phyloP scores from a whole-genome alignment of 23 red algal genomes.

The Rhodosorus marinus region DNA sequence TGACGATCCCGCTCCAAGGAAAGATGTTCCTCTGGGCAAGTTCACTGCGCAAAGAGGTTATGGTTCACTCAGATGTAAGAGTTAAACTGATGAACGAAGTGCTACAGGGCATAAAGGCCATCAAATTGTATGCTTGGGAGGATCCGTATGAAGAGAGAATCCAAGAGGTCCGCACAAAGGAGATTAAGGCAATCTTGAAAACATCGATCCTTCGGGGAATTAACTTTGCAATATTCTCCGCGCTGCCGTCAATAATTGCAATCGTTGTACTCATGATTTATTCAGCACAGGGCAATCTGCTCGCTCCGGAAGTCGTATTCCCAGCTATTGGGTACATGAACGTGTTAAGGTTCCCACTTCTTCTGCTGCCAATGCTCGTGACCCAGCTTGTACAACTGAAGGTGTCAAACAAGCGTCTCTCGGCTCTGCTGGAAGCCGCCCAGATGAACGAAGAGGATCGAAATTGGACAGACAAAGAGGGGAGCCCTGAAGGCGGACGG shows the following conservation, averaged over 20 bases:
- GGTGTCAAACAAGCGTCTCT: no score
- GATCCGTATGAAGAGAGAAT: conserved; percentile 39
- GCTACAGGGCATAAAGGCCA: conserved; percentile 50
- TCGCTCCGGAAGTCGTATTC: conserved; percentile 39
- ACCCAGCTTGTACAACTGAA: no score
- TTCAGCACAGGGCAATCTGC: background rate
- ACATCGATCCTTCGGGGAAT: conserved; percentile 6
- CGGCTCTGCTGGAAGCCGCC: no score
- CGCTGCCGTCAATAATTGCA: conserved; percentile 24
- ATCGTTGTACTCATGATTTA: conserved; percentile 31
- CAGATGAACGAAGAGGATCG: conserved; percentile 9
- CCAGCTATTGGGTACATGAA: conserved; percentile 52
- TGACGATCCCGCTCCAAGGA: conserved; percentile 29
- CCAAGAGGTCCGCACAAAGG: conserved; percentile 9
- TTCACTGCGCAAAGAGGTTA: conserved; percentile 20
- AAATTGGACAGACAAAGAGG: no score
- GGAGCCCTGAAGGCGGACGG: no score
- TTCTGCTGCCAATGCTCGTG: conserved; percentile 38
- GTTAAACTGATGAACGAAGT: conserved; percentile 50
- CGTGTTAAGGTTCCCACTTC: conserved; percentile 29
- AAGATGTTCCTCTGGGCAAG: conserved; percentile 25
- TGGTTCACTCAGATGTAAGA: conserved; percentile 38
- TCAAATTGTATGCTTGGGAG: conserved; percentile 80
- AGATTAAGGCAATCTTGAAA: conserved; percentile 29
- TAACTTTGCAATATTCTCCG: conserved; percentile 21